A percentile compares a stretch with the other conserved stretches of the same genome.
Evolutionary conservation across 2,329 filamentous ascomycete genomes (phyloP).

Genomic region (Fusarium fujikuroi): DNA sequence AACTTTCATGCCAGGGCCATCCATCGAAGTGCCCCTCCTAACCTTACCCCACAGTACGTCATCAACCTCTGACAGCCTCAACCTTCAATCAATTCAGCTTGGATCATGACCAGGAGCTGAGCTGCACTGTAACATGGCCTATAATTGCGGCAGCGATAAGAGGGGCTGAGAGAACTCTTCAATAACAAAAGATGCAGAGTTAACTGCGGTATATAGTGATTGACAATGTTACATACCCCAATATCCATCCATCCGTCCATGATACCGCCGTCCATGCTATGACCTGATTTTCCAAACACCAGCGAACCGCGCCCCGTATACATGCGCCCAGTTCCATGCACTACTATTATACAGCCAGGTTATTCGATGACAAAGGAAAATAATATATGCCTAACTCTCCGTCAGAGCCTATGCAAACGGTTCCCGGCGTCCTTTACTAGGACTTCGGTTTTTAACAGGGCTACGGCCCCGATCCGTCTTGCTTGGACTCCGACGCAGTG

Average conservation of each 20-base stretch:
- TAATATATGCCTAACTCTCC: not conserved
- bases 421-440: conserved; percentile 47
- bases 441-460: conserved; percentile 58
- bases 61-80: conserved; percentile 17
- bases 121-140: conserved; percentile 4
- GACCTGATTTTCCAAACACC: conserved; percentile 28
- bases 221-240: conserved; percentile 12
- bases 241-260: conserved; percentile 7
- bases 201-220: conserved; percentile 8
- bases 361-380: conserved; percentile 22
- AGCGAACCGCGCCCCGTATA: not conserved
- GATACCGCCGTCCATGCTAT: conserved; percentile 15
- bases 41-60: conserved; percentile 40
- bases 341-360: conserved; percentile 38
- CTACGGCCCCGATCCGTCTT: conserved; percentile 62
- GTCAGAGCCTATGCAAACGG: conserved; percentile 8
- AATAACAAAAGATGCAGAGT: conserved; percentile 4
- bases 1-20: not conserved
- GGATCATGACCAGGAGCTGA: conserved; percentile 6
- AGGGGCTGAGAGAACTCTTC: not conserved
- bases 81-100: conserved; percentile 2
- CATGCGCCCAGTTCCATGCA: conserved; percentile 34
- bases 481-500: conserved; percentile 58
- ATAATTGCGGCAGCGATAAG: not conserved
- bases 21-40: conserved; percentile 10